Evolutionary conservation across 768 basidiomycete species (phyloP).

Genomic region (Agrocybe pediades): DNA sequence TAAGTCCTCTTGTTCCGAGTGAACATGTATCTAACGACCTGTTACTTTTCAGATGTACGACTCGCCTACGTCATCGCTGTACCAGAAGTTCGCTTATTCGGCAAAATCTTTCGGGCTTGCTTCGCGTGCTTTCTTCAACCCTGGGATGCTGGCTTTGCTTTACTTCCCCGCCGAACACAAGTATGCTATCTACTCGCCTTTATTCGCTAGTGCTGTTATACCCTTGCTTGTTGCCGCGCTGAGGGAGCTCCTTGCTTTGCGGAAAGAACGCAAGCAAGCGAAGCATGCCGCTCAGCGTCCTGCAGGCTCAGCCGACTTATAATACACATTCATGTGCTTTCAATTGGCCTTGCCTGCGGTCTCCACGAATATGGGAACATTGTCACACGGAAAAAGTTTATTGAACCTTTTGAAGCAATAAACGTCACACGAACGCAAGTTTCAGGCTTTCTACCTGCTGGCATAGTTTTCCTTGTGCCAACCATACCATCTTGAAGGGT

Average conservation of each 20-base stretch:
- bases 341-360: too few relatives aligned
- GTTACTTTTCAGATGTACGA: slow-evolving; percentile 38
- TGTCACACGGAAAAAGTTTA: too few relatives aligned
- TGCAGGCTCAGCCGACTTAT: background rate
- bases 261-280: slow-evolving; percentile 30
- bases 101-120: slow-evolving; percentile 63
- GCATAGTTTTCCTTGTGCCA: too few relatives aligned
- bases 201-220: slow-evolving; percentile 89
- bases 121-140: slow-evolving; percentile 93
- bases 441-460: too few relatives aligned
- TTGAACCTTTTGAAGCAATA: too few relatives aligned
- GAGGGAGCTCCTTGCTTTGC: slow-evolving; percentile 74
- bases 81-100: slow-evolving; percentile 57
- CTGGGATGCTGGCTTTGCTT: slow-evolving; percentile 91
- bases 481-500: too few relatives aligned
- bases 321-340: slow-evolving; percentile 9
- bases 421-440: too few relatives aligned
- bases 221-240: slow-evolving; percentile 77
- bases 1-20: background rate
- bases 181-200: slow-evolving; percentile 93
- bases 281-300: background rate
- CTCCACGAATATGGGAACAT: too few relatives aligned
- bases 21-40: background rate
- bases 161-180: slow-evolving; percentile 99
- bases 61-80: slow-evolving; percentile 38